Evolutionary conservation across 257 asterid genomes (phyloP), one percentile per base, ranked within the genome.

Genomic region (Pogostemon cablin): DNA sequence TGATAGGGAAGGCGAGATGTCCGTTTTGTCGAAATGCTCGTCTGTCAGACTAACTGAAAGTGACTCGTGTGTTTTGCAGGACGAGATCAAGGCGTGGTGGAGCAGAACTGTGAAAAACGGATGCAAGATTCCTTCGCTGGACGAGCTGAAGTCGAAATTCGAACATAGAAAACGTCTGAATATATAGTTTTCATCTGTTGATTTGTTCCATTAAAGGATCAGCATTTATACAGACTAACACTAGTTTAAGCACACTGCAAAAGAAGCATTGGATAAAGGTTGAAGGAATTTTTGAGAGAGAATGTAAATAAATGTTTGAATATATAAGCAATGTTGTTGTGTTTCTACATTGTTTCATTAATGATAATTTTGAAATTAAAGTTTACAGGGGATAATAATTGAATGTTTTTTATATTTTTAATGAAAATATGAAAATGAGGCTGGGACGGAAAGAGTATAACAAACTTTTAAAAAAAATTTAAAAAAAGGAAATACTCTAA

Each of bases 61-160:
- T 8, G 17, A 42, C 39, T 0, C 9, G 5, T 38, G 32, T 20
- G 3, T 42, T 5, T 68, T 50, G 37, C 90, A 93, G 98, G 96
- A 85, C 8, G 98, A 93, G 86, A 79, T 93, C 9, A 78, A 69
- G 60, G 85, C 79, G 15, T 93, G 98, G 98, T 93, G 96, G 95
- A 54, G 81, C 78, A 76, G 85, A 79, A 75, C 65, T 10, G 43
- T 73, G 78, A 83, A 79, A 73, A 76, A 60, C 65, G 96, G 97
- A 35, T 88, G 80, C 62, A 78, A 74, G 75, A 65, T 82, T 74
- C 98, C 97, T 15, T 79, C 85, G 1, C 53, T 81, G 70, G 81
- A 80, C 6, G 97, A 88, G 72, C 69, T 93, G 79, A 87, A 80
- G 39, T 70, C 79, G 11, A 90, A 80, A 72, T 64, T 81, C 68